phyloP scores from a whole-genome alignment of 1,284 basidiomycete genomes.

The Trichosporon asahii region DNA sequence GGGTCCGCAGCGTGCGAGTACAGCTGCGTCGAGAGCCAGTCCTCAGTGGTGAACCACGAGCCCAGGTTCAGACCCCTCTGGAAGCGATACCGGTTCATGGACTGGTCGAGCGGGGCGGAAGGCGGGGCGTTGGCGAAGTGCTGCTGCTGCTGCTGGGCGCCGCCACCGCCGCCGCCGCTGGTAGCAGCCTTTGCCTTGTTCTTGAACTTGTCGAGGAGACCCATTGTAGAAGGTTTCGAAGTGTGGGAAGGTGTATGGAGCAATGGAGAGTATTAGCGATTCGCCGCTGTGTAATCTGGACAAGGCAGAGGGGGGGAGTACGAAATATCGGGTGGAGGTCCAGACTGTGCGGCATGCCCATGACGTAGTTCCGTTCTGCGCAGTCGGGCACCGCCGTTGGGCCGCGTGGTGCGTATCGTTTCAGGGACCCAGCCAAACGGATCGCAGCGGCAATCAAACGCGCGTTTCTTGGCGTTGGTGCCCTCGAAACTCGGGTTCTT shows the following conservation, averaged over 20 bases:
- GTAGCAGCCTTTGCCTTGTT: constrained; percentile 19
- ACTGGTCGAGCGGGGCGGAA: constrained; percentile 25
- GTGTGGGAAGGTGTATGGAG: not conserved
- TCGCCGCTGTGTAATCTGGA: not conserved
- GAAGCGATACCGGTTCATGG: constrained; percentile 63
- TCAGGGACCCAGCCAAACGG: not conserved
- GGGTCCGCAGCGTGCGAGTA: constrained; percentile 42
- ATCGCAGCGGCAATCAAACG: not conserved
- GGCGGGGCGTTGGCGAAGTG: constrained; percentile 17
- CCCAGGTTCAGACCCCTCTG: constrained; percentile 82
- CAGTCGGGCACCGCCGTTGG: not conserved
- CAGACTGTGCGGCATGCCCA: not conserved
- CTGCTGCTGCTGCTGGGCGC: constrained; percentile 9
- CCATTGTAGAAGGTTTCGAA: constrained; percentile 26
- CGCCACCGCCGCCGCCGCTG: constrained; percentile 4
- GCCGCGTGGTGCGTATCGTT: not conserved
- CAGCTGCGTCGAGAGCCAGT: constrained; percentile 64
- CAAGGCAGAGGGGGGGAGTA: not conserved
- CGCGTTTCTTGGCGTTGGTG: not conserved
- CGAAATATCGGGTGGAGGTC: not conserved
- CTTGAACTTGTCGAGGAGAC: constrained; percentile 47
- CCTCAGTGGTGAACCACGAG: constrained; percentile 67
- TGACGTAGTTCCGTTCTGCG: not conserved
- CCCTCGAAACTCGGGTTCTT: not conserved
- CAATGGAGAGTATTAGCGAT: not conserved